These are phyloP conservation scores for Arabidopsis lyrata DNA, from an alignment of 441 rosid species.

Conservation along the genomic window DNA sequence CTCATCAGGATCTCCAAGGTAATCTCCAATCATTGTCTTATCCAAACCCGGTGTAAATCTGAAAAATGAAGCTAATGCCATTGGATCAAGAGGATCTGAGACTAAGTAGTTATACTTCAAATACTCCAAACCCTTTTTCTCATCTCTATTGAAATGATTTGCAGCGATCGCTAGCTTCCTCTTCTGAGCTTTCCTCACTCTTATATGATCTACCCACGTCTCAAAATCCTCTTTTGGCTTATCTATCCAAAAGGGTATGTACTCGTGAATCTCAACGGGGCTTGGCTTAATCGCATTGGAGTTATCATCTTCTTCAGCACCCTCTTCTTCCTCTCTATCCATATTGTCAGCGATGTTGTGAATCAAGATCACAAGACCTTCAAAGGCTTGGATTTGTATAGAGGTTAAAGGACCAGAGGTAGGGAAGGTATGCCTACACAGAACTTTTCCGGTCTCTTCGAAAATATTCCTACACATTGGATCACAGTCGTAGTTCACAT, in stretches of 20 bases:
- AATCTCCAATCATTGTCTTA: conserved; percentile 78
- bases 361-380: conserved; percentile 78
- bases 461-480: conserved; percentile 66
- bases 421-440: conserved; percentile 85
- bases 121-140: conserved; percentile 85
- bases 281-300: conserved; percentile 54
- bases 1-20: conserved; percentile 89
- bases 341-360: conserved; percentile 81
- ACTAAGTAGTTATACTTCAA: conserved; percentile 64
- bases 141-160: conserved; percentile 80
- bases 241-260: conserved; percentile 82
- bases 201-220: conserved; percentile 67
- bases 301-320: conserved; percentile 58
- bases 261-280: conserved; percentile 66
- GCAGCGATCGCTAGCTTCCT: conserved; percentile 73
- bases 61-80: conserved; percentile 72
- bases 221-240: conserved; percentile 62
- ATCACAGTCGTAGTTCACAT: conserved; percentile 86
- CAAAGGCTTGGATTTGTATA: conserved; percentile 87
- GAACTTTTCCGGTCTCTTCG: conserved; percentile 82
- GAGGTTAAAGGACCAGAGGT: conserved; percentile 64
- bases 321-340: conserved; percentile 64
- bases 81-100: conserved; percentile 72
- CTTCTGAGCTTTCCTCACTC: conserved; percentile 78
- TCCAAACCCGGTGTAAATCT: conserved; percentile 73